Conservation (phyloP, 2,329 filamentous ascomycete genomes). For the Trichophaea hybrida region DNA sequence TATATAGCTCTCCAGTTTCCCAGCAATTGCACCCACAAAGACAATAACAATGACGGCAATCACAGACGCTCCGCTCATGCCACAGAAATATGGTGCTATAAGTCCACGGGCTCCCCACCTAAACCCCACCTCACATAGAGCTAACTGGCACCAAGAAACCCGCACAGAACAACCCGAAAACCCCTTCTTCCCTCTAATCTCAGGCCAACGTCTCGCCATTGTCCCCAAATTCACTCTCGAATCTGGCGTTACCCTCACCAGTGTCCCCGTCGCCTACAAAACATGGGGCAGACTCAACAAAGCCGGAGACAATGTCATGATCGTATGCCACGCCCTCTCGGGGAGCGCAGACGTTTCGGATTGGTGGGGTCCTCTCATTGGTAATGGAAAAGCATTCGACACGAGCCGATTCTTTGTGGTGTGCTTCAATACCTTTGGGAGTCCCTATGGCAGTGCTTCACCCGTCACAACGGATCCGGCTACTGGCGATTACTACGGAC, state of each 20-base stretch:
- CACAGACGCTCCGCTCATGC: background rate
- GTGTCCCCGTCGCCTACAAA: conserved; percentile 58
- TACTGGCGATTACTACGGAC: conserved; percentile 78
- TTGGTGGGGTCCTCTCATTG: conserved; percentile 76
- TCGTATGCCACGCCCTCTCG: conserved; percentile 71
- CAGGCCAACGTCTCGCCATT: conserved; percentile 73
- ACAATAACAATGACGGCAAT: background rate
- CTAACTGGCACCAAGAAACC: background rate
- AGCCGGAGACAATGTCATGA: conserved; percentile 51
- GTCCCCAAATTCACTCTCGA: conserved; percentile 86
- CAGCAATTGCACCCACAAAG: background rate
- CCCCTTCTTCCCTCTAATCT: conserved; percentile 72
- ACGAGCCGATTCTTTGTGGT: conserved; percentile 71
- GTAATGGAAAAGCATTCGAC: conserved; percentile 65
- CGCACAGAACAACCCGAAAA: conserved; percentile 66
- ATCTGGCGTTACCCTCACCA: conserved; percentile 68
- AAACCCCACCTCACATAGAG: background rate
- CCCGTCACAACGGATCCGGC: conserved; percentile 61
- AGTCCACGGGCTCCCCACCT: background rate
- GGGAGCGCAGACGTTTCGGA: conserved; percentile 73
- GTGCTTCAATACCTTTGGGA: conserved; percentile 74
- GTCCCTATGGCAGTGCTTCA: conserved; percentile 75
- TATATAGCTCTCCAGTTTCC: background rate
- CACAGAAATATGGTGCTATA: background rate
- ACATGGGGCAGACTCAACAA: conserved; percentile 47